phyloP scores from a whole-genome alignment of 441 rosid species.

The Francoa sonchifolia region DNA sequence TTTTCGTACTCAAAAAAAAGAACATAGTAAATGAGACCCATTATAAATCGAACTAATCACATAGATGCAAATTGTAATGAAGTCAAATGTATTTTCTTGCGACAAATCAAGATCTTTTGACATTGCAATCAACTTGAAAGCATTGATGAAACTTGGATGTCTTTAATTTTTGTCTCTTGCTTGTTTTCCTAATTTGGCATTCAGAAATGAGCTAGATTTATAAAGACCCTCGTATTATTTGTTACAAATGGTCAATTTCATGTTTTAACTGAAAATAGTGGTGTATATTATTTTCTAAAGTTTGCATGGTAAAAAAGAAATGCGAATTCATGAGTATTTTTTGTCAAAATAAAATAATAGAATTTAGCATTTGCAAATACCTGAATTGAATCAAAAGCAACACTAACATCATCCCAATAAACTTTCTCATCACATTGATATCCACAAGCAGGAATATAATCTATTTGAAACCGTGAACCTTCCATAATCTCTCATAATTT shows the following conservation, averaged over 20 bases:
- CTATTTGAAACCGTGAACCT: constrained; percentile 61
- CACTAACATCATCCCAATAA: constrained; percentile 37
- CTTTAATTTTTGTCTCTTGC: constrained; percentile 27
- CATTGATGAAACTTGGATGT: constrained; percentile 59
- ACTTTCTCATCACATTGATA: constrained; percentile 24
- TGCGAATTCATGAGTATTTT: not conserved
- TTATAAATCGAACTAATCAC: too few relatives aligned
- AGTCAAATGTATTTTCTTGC: too few relatives aligned
- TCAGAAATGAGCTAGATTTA: too few relatives aligned
- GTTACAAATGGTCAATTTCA: too few relatives aligned
- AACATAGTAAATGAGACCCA: too few relatives aligned
- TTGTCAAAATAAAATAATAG: not conserved
- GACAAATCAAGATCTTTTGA: constrained; percentile 83
- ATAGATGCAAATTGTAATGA: too few relatives aligned
- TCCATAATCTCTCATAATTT: constrained; percentile 51
- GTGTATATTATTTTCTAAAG: too few relatives aligned
- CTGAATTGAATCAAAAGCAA: constrained; percentile 51
- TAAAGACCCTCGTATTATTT: too few relatives aligned
- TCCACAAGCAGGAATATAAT: constrained; percentile 44
- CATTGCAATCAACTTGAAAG: constrained; percentile 89
- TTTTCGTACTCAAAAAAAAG: too few relatives aligned
- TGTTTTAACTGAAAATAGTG: too few relatives aligned
- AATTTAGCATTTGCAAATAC: constrained; percentile 18
- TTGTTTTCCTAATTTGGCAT: constrained; percentile 39
- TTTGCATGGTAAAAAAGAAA: too few relatives aligned